phyloP scores from a whole-genome alignment of 768 basidiomycete genomes.

The Psilocybe sp. region DNA sequence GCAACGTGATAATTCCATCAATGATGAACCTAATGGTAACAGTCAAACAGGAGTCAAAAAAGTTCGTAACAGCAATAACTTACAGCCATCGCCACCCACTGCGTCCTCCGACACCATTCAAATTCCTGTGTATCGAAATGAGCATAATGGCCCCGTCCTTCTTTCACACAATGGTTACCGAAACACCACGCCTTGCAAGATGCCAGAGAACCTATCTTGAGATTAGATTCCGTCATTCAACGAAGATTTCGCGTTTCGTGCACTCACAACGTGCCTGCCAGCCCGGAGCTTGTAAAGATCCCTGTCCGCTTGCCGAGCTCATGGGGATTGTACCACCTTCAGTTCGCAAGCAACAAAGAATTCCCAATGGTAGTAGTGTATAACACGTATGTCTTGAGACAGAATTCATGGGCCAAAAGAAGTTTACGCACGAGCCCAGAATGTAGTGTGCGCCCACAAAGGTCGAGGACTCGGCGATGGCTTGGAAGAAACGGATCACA shows the following conservation, averaged over 20 bases:
- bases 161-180: slow-evolving; percentile 29
- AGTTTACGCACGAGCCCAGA: slow-evolving; percentile 58
- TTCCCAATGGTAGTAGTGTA: neutral
- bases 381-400: neutral
- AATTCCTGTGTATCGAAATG: slow-evolving; percentile 33
- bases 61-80: no score
- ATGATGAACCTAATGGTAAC: slow-evolving; percentile 51
- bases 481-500: slow-evolving; percentile 72
- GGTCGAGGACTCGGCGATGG: slow-evolving; percentile 69
- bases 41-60: slow-evolving; percentile 2
- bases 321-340: slow-evolving; percentile 66
- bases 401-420: neutral
- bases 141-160: neutral
- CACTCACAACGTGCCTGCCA: slow-evolving; percentile 57
- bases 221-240: neutral
- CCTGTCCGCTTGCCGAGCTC: slow-evolving; percentile 73
- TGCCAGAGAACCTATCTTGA: slow-evolving; percentile 53
- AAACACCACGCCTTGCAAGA: slow-evolving; percentile 65
- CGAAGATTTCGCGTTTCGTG: neutral
- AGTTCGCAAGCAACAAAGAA: neutral
- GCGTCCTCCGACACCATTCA: slow-evolving; percentile 49
- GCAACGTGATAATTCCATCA: slow-evolving; percentile 68
- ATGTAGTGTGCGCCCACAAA: slow-evolving; percentile 76
- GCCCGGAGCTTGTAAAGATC: slow-evolving; percentile 65
- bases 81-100: slow-evolving; percentile 72